phyloP scores from a whole-genome alignment of 768 basidiomycete species.

The Boletellus ananiceps region DNA sequence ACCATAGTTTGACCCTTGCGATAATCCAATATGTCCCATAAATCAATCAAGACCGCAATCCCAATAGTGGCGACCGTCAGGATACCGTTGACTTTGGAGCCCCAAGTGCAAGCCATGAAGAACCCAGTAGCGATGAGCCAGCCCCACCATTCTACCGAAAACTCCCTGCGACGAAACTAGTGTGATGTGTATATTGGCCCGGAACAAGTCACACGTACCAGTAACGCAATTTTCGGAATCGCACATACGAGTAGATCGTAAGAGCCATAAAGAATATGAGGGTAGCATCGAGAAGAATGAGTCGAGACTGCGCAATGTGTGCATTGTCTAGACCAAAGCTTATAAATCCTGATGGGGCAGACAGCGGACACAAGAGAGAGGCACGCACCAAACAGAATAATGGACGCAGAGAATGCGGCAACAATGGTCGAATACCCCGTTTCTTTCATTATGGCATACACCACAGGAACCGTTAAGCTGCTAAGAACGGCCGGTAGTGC shows the following conservation, averaged over 20 bases:
- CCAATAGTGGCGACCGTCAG: conserved; percentile 88
- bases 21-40: conserved; percentile 91
- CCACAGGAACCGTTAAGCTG: conserved; percentile 83
- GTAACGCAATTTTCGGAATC: conserved; percentile 93
- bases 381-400: conserved; percentile 82
- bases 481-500: conserved; percentile 89
- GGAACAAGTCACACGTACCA: conserved; percentile 41
- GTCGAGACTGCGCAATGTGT: conserved; percentile 91
- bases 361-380: not conserved
- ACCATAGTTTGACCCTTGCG: conserved; percentile 80
- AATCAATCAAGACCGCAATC: conserved; percentile 84
- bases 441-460: conserved; percentile 98
- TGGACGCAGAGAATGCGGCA: conserved; percentile 80
- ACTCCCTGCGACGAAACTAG: conserved; percentile 54
- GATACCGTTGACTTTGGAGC: conserved; percentile 96
- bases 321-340: conserved; percentile 69
- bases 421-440: conserved; percentile 91
- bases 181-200: not conserved
- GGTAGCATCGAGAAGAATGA: conserved; percentile 92
- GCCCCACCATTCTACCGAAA: conserved; percentile 87
- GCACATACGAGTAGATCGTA: conserved; percentile 88
- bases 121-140: conserved; percentile 89
- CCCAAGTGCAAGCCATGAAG: conserved; percentile 94
- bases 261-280: conserved; percentile 94
- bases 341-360: conserved; percentile 1